Conservation (phyloP, 345 rosid species). For the Litchi chinensis region DNA sequence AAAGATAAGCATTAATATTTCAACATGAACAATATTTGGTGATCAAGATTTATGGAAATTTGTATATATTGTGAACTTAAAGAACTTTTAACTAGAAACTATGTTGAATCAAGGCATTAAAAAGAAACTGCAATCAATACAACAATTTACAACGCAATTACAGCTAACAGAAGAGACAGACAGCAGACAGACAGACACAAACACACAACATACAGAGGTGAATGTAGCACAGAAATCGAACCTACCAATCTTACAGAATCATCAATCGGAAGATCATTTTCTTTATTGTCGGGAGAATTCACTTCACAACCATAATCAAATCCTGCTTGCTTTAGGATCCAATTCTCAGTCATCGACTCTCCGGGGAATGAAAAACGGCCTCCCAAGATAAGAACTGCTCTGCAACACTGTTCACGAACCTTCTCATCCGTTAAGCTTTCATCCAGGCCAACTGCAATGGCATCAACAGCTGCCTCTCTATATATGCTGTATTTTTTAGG, state of each 20-base stretch:
- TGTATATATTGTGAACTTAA: no score
- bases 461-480: conserved; percentile 60
- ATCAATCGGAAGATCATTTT: conserved; percentile 20
- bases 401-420: conserved; percentile 46
- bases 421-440: conserved; percentile 38
- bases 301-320: conserved; percentile 19
- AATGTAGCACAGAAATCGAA: not conserved
- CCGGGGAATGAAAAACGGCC: conserved; percentile 43
- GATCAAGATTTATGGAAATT: not conserved
- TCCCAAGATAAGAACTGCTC: conserved; percentile 51
- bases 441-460: conserved; percentile 43
- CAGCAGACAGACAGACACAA: no score
- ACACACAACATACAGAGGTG: not conserved
- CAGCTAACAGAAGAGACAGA: no score
- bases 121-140: no score
- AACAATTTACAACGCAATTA: no score
- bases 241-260: conserved; percentile 33
- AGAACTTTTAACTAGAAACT: no score
- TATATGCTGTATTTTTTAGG: conserved; percentile 52
- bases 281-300: conserved; percentile 21
- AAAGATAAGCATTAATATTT: not conserved
- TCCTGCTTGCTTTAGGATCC: conserved; percentile 53
- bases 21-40: not conserved
- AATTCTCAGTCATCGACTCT: conserved; percentile 38
- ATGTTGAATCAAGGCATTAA: no score